phyloP scores from a whole-genome alignment of 1,284 basidiomycete genomes.

The Pulveroboletus sp. region DNA sequence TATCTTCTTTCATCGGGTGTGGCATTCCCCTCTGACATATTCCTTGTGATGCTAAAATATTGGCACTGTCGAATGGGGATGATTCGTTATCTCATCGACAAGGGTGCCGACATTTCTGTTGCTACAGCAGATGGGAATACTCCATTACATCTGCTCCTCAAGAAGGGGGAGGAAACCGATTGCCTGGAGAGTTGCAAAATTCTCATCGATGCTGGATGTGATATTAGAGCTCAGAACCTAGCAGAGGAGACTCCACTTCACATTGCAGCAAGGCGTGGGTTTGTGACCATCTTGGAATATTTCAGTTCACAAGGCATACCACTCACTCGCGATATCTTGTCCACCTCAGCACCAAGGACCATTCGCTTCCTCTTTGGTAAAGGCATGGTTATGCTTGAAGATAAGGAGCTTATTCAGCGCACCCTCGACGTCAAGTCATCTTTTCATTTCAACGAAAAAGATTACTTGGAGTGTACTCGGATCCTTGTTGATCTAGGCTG shows the following conservation, averaged over 20 bases:
- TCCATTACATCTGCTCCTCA: not conserved
- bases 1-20: not conserved
- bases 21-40: not conserved
- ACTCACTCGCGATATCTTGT: not conserved
- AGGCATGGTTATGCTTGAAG: not conserved
- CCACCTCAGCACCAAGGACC: not conserved
- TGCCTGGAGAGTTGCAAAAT: too few relatives aligned
- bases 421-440: not conserved
- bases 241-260: not conserved
- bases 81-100: not conserved
- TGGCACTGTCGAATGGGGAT: too few relatives aligned
- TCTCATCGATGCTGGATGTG: not conserved
- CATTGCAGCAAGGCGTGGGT: not conserved
- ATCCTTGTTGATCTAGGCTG: slow-evolving; percentile 1
- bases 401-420: not conserved
- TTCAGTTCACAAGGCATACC: not conserved
- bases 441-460: not conserved
- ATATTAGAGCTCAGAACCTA: not conserved
- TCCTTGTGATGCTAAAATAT: not conserved
- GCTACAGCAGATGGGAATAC: not conserved
- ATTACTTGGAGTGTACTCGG: not conserved
- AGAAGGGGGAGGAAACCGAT: not conserved
- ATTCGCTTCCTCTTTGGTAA: not conserved
- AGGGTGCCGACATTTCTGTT: not conserved
- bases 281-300: not conserved